Evolutionary conservation across 495 filamentous ascomycete genomes (phyloP).

Genomic region (Achaetomiella virescens): DNA sequence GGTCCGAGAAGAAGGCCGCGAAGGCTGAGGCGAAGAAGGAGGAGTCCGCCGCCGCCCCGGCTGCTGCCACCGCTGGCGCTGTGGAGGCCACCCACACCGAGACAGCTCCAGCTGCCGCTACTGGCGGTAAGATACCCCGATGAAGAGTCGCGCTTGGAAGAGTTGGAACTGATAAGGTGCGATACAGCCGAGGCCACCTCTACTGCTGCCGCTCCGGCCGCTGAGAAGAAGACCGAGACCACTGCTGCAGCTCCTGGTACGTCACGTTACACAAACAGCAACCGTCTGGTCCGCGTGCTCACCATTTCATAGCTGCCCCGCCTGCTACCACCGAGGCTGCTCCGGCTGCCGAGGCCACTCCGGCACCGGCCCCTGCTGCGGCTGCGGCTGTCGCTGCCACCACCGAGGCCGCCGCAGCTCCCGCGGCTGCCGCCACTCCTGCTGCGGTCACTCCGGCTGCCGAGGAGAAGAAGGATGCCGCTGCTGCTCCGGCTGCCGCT

Average conservation of each 20-base stretch:
- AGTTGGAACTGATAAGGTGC: neutral
- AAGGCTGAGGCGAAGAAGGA: constrained; percentile 5
- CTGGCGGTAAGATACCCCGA: constrained; percentile 8
- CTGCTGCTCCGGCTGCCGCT: constrained; percentile 14
- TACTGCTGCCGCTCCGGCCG: neutral
- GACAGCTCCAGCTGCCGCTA: constrained; percentile 11
- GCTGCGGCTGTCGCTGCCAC: neutral
- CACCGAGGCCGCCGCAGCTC: constrained; percentile 1
- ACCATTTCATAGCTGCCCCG: neutral
- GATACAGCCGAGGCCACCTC: constrained; percentile 4
- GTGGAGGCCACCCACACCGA: constrained; percentile 19
- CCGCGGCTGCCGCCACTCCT: constrained; percentile 11
- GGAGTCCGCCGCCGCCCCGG: constrained; percentile 7
- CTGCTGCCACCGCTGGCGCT: constrained; percentile 15
- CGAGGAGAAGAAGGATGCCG: constrained; percentile 19
- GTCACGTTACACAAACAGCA: neutral
- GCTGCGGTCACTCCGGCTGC: constrained; percentile 4
- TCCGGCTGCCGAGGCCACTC: constrained; percentile 6
- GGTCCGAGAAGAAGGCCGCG: constrained; percentile 16
- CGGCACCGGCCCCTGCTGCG: neutral
- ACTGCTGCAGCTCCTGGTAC: neutral
- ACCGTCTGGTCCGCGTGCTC: neutral
- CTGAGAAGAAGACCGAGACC: neutral
- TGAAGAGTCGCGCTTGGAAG: neutral
- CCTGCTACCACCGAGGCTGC: neutral